A percentile compares a stretch with the other conserved stretches of the same genome.
Conservation (phyloP, 192 early-diverging fungal species). For the Phycomyces blakesleeanus region DNA sequence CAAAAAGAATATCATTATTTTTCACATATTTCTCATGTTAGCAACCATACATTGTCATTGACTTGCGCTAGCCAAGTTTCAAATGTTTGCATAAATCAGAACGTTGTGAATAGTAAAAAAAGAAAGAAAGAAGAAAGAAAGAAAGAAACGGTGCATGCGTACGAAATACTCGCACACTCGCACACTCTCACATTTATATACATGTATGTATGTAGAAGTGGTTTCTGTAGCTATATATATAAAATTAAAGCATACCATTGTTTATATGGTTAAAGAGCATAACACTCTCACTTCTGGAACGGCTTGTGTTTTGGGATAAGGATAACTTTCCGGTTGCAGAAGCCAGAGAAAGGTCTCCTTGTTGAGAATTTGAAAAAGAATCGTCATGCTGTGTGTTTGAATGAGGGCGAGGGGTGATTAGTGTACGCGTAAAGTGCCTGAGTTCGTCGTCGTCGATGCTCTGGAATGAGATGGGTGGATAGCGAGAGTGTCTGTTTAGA, state of each 20-base stretch:
- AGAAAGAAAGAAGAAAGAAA: background rate
- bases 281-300: constrained; percentile 20
- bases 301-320: background rate
- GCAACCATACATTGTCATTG: constrained; percentile 2
- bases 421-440: constrained; percentile 13
- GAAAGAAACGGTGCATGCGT: background rate
- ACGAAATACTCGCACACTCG: too few species aligned
- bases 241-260: constrained; percentile 4
- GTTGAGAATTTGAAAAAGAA: background rate
- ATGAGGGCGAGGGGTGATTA: constrained; percentile 13
- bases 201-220: too few species aligned
- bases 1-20: background rate
- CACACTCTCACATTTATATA: too few species aligned
- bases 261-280: constrained; percentile 22
- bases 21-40: constrained; percentile 1
- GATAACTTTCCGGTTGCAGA: background rate
- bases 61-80: constrained; percentile 4
- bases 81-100: background rate
- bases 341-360: background rate
- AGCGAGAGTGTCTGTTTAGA: background rate
- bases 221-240: too few species aligned
- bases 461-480: constrained; percentile 12
- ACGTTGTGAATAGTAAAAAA: background rate
- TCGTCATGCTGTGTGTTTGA: constrained; percentile 6
- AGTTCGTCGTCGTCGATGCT: constrained; percentile 22